Conservation (phyloP, 2,329 filamentous ascomycete genomes). For the Laburnicola sp. region DNA sequence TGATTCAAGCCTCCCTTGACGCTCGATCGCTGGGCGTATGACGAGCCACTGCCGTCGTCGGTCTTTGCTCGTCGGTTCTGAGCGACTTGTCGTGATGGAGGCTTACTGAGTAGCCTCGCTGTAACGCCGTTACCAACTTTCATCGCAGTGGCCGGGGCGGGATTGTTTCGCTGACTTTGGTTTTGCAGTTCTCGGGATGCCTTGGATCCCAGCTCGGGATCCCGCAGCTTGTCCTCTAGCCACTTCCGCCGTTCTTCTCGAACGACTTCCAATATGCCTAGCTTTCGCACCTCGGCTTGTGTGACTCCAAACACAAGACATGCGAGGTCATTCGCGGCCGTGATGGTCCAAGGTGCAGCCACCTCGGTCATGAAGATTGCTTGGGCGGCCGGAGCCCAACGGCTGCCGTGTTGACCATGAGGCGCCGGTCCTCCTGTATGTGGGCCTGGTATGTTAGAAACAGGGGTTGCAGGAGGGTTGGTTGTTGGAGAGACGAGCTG, state of each 20-base stretch:
- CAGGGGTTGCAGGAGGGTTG: slow-evolving; percentile 44
- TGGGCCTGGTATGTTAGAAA: slow-evolving; percentile 38
- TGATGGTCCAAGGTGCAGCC: slow-evolving; percentile 88
- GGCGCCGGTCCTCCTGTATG: slow-evolving; percentile 48
- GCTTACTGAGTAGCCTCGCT: slow-evolving; percentile 83
- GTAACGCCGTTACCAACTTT: slow-evolving; percentile 83
- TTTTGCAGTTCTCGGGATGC: slow-evolving; percentile 31
- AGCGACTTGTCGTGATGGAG: slow-evolving; percentile 61
- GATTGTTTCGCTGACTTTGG: slow-evolving; percentile 41
- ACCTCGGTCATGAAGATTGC: slow-evolving; percentile 97
- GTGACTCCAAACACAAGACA: slow-evolving; percentile 99
- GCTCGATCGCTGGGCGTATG: slow-evolving; percentile 48
- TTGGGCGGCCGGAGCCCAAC: slow-evolving; percentile 88
- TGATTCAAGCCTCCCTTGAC: slow-evolving; percentile 66
- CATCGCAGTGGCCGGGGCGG: slow-evolving; percentile 47
- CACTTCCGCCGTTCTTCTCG: slow-evolving; percentile 85
- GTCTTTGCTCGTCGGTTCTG: slow-evolving; percentile 65
- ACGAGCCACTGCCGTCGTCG: slow-evolving; percentile 60
- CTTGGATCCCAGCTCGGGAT: slow-evolving; percentile 58
- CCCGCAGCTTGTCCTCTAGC: slow-evolving; percentile 81
- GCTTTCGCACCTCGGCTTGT: slow-evolving; percentile 88
- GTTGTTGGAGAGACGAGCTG: slow-evolving; percentile 52
- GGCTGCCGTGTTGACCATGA: slow-evolving; percentile 80
- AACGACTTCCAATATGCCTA: slow-evolving; percentile 94
- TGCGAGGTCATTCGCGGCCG: slow-evolving; percentile 93